Evolutionary conservation across 208 protist genomes (phyloP).

Genomic region (Plasmodiophora brassicae): DNA sequence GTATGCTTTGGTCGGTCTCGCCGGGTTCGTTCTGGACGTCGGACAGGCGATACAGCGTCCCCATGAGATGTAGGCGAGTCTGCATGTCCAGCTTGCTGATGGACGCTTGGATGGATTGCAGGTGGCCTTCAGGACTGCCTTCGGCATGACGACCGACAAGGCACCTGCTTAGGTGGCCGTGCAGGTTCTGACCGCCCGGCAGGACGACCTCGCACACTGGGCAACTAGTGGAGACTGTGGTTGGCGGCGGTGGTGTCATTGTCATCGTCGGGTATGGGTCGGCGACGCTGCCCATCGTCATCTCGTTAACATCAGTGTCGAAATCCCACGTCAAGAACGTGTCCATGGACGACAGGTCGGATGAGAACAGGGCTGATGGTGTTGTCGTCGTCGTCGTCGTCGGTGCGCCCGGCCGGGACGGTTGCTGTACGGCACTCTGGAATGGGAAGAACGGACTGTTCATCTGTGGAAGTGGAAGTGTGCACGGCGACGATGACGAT

Average conservation of each 20-base stretch:
- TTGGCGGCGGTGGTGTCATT: neutral
- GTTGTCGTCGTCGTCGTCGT: too few relatives aligned
- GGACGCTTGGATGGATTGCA: neutral
- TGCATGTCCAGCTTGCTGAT: neutral
- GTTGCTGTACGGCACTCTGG: too few relatives aligned
- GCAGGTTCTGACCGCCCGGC: neutral
- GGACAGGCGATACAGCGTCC: slow-evolving; percentile 3
- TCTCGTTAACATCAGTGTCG: neutral
- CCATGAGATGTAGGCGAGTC: neutral
- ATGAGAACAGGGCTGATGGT: too few relatives aligned
- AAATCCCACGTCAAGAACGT: slow-evolving; percentile 8
- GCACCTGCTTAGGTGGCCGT: neutral
- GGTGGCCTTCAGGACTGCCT: neutral
- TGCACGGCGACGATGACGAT: too few relatives aligned
- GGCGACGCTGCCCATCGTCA: neutral
- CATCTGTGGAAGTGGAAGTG: too few relatives aligned
- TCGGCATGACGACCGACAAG: neutral
- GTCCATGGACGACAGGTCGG: too few relatives aligned
- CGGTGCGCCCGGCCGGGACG: too few relatives aligned
- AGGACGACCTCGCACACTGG: neutral
- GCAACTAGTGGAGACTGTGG: neutral
- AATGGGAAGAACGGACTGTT: too few relatives aligned
- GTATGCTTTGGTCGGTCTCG: neutral
- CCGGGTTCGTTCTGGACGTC: neutral
- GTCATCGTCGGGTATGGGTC: neutral